Evolutionary conservation across 176 grass and related monocot species (phyloP), one percentile per base, ranked within the genome.

Genomic region (Aegilops speltoides): DNA sequence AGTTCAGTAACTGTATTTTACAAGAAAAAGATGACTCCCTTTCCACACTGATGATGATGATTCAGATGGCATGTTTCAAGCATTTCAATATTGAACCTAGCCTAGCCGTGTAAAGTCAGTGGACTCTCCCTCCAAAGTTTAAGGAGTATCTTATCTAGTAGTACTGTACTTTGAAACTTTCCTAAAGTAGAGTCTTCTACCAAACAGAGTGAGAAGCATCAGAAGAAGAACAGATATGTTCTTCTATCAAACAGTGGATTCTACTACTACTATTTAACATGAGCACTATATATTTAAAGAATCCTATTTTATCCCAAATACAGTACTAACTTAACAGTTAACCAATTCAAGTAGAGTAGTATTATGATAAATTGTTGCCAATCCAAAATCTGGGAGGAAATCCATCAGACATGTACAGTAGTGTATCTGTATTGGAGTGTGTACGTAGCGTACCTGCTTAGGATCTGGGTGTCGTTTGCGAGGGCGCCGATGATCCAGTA

Each of bases 401-500:
- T 50, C 16, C 46, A 50, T 50, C 46, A 48, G 3, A 48, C 45
- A 48, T 31, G 3, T 31, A 28, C 28, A 28, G 28, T 28, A 28
- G 1, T 3, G 31, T 31, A 31, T n/a, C 31, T 31, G 31, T 3
- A 31, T 31, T 31, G 31, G 31, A 43, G 40, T 20, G 0, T 1
- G 1, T 8, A 38, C 6, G 36, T 1, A 37, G 33, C 1, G 1
- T 87, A 97, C 96, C 96, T 96, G 93, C 96, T 98, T 24, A 98
- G 92, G n/a, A 94, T 86, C 24, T 94, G 45, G 0, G 93, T 83
- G 28, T 98, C 96, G 43, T 96, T 89, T 8, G 93, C 90, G 12
- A 98, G 82, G 0, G 92, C 82, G 41, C 97, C 97, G 78, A 98
- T 98, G 59, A 98, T 88, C 97, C 97, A 98, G 78, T 98, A 98